Base-by-base conservation (phyloP, 2,329 filamentous ascomycete species). In the Ilyonectria sp. region DNA sequence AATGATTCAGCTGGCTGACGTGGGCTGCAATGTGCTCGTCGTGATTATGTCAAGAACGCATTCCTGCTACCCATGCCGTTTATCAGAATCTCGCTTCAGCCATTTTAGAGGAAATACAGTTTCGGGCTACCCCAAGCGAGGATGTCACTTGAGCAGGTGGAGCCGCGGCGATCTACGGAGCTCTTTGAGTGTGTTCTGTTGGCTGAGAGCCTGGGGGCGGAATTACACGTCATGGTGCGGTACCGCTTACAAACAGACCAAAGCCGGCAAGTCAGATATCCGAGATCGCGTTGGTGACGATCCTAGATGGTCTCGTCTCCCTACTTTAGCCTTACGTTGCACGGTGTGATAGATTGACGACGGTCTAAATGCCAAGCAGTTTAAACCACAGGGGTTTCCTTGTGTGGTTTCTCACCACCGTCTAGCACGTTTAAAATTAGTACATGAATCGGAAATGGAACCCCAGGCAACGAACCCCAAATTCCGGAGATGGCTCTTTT, bases 51-150 rank as follows among this genome's bases (percentile, higher is more conserved):
- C 15, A 43, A 17, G 17, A 52, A 55, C 29, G 54, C 50, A 47
- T 50, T 35, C 17, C 29, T 49, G 49, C 19, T 17, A 40, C 15
- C 37, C n/a, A 17, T 33, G 31, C 19, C 37, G 60, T 47, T 19
- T 40, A 62, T 62, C 60, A 17, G 33, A 35, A 62, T 62, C 29
- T 62, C 60, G 60, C 31, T 56, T 62, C 40, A 35, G 17, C 37
- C 37, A 40, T 15, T 40, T 40, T 40, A n/a, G 37, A 40, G 37
- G 31, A 33, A 6, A 33, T 33, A 33, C 11, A 33, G 31, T 33
- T 33, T 33, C 23, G 19, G 9, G 44, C 19, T 46, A 10, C 19
- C 5, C 8, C 15, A 43, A n/a, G 15, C n/a, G 40, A 17, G 40
- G 40, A 17, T n/a, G n/a, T 15, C 37, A 13, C 15, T 19, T 8